Evolutionary conservation across 1,284 basidiomycete genomes (phyloP), one percentile per base, ranked within the genome.

Genomic region (Ceraceosorus guamensis): DNA sequence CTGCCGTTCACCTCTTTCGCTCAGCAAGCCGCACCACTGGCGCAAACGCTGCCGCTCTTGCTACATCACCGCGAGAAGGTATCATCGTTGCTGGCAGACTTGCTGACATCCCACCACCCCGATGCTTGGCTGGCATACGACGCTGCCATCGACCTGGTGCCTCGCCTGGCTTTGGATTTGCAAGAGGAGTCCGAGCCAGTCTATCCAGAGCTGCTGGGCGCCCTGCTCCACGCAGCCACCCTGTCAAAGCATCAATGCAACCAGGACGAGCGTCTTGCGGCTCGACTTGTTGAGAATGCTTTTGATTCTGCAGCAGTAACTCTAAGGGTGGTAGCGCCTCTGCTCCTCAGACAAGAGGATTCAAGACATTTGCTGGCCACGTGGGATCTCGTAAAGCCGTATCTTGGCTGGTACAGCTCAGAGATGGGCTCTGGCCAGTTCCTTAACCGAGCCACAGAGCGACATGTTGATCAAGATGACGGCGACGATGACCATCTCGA

Each of bases 141-240:
- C 51, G 69, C 71, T 8, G 61, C 66, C 0, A 61, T 76, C 32
- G 74, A 76, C 46, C 64, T 76, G 8, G 55, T 75, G n/a, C 72
- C 73, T 0, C 65, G 72, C n/a, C 63, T 76, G 11, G 71, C 73
- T 3, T 64, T 63, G 31, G 74, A 76, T 32, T 59, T 75, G 13
- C 63, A 65, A 6, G 61, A 66, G 13, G 72, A 75, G 58, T 75
- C 75, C 50, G 39, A 73, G 13, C 73, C 71, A n/a, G 62, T 71
- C 54, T 75, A 70, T 43, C 65, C 69, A 1, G 50, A 49, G n/a
- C 54, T 61, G 31, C 62, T 75, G 5, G 53, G 49, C 11, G 67
- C 69, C n/a, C 59, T 68, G 32, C 56, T 76, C 2, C 62, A 65
- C 34, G 60, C 66, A 24, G 69, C 73, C 16, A 69, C 66, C 4